These are phyloP conservation scores for Xylaria flabelliformis DNA, from an alignment of 495 filamentous ascomycete species.

Conservation along the genomic window DNA sequence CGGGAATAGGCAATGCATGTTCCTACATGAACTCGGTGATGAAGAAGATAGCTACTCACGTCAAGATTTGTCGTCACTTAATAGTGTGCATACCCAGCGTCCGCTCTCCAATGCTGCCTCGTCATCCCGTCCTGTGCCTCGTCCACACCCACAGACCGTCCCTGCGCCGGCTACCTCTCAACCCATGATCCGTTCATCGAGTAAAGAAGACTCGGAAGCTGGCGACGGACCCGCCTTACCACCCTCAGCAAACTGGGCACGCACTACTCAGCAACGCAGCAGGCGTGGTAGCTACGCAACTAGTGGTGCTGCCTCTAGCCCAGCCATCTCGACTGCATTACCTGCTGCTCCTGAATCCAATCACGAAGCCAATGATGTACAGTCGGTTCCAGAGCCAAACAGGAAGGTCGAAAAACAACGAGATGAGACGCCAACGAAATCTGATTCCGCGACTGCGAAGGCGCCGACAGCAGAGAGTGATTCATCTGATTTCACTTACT, in stretches of 20 bases:
- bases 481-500: slow-evolving; percentile 32
- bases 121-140: slow-evolving; percentile 56
- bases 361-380: slow-evolving; percentile 43
- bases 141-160: slow-evolving; percentile 57
- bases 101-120: slow-evolving; percentile 53
- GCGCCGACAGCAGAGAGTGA: not conserved
- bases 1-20: slow-evolving; percentile 94
- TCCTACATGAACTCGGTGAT: slow-evolving; percentile 95
- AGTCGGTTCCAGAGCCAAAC: slow-evolving; percentile 32
- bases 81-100: slow-evolving; percentile 81
- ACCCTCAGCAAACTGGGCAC: slow-evolving; percentile 93
- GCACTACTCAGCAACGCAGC: slow-evolving; percentile 72
- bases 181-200: slow-evolving; percentile 73
- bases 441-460: slow-evolving; percentile 9
- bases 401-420: slow-evolving; percentile 39
- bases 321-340: slow-evolving; percentile 68
- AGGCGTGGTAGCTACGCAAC: slow-evolving; percentile 77
- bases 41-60: slow-evolving; percentile 96
- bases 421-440: slow-evolving; percentile 25
- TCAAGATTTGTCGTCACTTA: slow-evolving; percentile 95
- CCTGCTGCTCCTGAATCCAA: slow-evolving; percentile 57
- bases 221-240: slow-evolving; percentile 86
- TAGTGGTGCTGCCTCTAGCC: slow-evolving; percentile 81
- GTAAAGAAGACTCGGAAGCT: slow-evolving; percentile 74
- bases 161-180: slow-evolving; percentile 64